Conservation (phyloP, 805 yeast species). For the Kazachstania taianensis region DNA sequence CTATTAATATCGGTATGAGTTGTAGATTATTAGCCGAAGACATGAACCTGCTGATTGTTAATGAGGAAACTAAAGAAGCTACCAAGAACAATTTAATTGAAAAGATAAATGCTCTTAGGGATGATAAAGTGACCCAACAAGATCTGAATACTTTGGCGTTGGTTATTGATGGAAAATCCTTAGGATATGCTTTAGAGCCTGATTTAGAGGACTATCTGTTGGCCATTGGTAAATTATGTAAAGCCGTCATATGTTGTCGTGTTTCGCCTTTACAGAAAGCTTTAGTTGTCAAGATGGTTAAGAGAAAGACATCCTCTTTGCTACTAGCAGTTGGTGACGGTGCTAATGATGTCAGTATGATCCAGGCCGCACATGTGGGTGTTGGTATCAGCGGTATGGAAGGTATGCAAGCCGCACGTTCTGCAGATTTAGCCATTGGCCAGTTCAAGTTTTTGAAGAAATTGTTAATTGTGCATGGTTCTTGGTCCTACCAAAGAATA, state of each 20-base stretch:
- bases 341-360: constrained; percentile 98
- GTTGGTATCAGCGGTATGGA: constrained; percentile 99
- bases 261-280: constrained; percentile 98
- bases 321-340: constrained; percentile 96
- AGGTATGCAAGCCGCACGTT: constrained; percentile 98
- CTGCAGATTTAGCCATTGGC: constrained; percentile 95
- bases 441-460: constrained; percentile 83
- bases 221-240: constrained; percentile 75
- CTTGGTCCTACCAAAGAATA: constrained; percentile 95
- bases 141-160: constrained; percentile 77
- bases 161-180: constrained; percentile 88
- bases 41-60: constrained; percentile 83
- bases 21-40: constrained; percentile 90
- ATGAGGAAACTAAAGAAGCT: constrained; percentile 75
- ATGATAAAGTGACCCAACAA: constrained; percentile 53
- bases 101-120: constrained; percentile 63
- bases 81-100: constrained; percentile 62
- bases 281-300: constrained; percentile 87
- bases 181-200: constrained; percentile 74
- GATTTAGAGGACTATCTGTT: constrained; percentile 70
- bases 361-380: constrained; percentile 98
- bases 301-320: constrained; percentile 61
- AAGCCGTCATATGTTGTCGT: constrained; percentile 95
- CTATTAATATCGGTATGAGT: constrained; percentile 96
- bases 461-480: constrained; percentile 82